Percentiles rank a stretch among this genome's conserved stretches.
phyloP scores from a whole-genome alignment of 192 early-diverging fungal genomes.

The Pilaira anomala region DNA sequence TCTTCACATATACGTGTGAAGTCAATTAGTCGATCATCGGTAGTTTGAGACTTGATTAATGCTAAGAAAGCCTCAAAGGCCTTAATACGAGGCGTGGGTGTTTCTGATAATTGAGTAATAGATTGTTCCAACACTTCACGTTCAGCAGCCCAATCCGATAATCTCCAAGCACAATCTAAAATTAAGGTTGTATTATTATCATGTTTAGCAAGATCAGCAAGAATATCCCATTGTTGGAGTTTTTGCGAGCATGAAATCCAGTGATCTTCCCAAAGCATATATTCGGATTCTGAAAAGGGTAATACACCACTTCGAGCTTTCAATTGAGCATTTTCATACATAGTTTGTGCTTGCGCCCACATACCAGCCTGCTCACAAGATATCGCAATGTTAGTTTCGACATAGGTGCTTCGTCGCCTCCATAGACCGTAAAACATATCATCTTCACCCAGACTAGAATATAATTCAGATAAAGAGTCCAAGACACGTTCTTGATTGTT shows the following conservation, averaged over 20 bases:
- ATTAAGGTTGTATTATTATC: conserved; percentile 85
- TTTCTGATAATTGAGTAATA: conserved; percentile 58
- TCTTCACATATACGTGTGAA: conserved; percentile 84
- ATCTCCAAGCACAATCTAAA: conserved; percentile 89
- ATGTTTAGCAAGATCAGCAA: conserved; percentile 87
- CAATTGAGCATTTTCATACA: conserved; percentile 90
- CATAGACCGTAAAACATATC: conserved; percentile 94
- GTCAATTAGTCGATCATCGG: conserved; percentile 53
- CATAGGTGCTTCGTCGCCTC: conserved; percentile 83
- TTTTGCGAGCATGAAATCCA: conserved; percentile 90
- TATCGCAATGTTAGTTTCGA: conserved; percentile 93
- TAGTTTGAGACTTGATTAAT: conserved; percentile 62
- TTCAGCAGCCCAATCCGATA: conserved; percentile 92
- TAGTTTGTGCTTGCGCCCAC: conserved; percentile 87
- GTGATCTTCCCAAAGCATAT: conserved; percentile 95
- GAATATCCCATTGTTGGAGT: conserved; percentile 97
- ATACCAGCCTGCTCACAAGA: conserved; percentile 93
- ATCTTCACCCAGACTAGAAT: conserved; percentile 76
- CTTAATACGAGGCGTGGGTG: conserved; percentile 65
- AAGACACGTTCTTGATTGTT: conserved; percentile 84
- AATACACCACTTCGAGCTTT: conserved; percentile 84
- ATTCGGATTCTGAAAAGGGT: conserved; percentile 93
- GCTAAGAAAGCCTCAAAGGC: conserved; percentile 87
- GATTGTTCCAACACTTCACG: conserved; percentile 70
- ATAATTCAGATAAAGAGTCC: conserved; percentile 88